Base-by-base conservation (phyloP, 1,139 yeast species). In the Suhomyces taliae region DNA sequence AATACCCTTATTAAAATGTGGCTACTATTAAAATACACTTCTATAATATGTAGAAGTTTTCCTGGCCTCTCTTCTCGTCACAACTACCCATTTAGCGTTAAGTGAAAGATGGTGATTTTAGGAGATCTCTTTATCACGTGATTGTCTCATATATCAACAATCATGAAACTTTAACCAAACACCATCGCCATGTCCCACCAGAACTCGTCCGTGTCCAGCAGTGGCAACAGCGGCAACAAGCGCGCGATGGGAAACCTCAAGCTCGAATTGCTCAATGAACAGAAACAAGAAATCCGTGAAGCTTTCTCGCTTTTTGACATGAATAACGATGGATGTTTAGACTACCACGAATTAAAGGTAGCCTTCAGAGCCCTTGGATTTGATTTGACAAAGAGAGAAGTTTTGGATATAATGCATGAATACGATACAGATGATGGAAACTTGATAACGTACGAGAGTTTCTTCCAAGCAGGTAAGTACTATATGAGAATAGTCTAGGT, bases 291-390 rank as follows among this genome's bases (percentile, higher is more conserved):
- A 62, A 90, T 93, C 55, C 76, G 91, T 53, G 98, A 93, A 63
- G 99, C 98, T 55, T 95, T 95, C 64, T 82, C 87, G 43, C 74
- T 93, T 38, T 95, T 95, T 65, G 99, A 93, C 61, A 86, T 90
- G 85, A 90, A 93, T 64, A 85, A 83, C 48, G 99, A 93, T 64
- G 96, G 97, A 11, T 80, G 78, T 53, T 74, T 95, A 51, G 98
- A 93, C 61, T 93, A 87, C 62, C 99, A 93, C 60, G 99, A 93
- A 61, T 73, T 89, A 54, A 90, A 89, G 64, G 89, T 91, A 14
- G 98, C 99, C 0, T 83, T 93, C 72, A 71, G 96, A 52, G 99
- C 99, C 0, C 74, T 95, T 40, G 99, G 99, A 1, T 95, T 95
- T 60, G 97, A 91, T 43, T 76, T 87, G 57, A 69, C 83, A 39